Evolutionary conservation across 495 filamentous ascomycete species (phyloP), one percentile per base, ranked within the genome.

Genomic region (Platismatia glauca): DNA sequence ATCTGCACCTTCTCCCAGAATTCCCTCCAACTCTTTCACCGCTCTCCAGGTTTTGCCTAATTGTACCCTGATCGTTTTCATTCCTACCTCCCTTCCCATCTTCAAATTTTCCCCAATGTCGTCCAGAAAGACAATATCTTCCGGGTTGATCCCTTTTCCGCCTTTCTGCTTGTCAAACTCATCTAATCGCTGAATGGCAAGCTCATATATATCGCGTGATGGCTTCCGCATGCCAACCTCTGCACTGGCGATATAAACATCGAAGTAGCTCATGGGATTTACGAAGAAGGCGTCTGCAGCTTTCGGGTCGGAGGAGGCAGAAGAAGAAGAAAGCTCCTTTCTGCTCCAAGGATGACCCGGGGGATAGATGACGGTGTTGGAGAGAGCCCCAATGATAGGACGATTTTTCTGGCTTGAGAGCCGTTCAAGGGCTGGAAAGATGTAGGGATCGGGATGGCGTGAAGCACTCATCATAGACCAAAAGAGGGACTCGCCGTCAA

Each of bases 101-200:
- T 91, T 93, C 67, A 97, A 72, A 72, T 98, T 98, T 77, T 89
- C 84, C 0, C 94, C 94, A 70, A 98, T 97, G 74, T 98, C 94
- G 78, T 98, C 94, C 57, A 97, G 72, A 73, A 98, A 97, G 22
- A 95, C 77, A 55, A 96, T 76, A 58, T 97, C 89, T 13, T 77
- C 79, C 0, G 88, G 74, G 64, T 74, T 74, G 0, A 91, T 74
- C 1, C 80, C 83, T 1, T 79, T 68, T 8, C 68, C 71, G 73
- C 81, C 75, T 16, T 81, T 82, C 63, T 74, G 73, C 72, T 75
- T 77, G n/a, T 84, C 82, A 63, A 81, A 80, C 64, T 78, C 77
- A 68, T 87, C 74, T 66, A 91, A 78, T 70, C 82, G 77, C 55
- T 78, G 70, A 57, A 96, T 65, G 11, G 91, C 88, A 55, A 87